Evolutionary conservation across 352 stramenopile genomes (phyloP), one percentile per base, ranked within the genome.

Genomic region (Phytophthora fragariae): DNA sequence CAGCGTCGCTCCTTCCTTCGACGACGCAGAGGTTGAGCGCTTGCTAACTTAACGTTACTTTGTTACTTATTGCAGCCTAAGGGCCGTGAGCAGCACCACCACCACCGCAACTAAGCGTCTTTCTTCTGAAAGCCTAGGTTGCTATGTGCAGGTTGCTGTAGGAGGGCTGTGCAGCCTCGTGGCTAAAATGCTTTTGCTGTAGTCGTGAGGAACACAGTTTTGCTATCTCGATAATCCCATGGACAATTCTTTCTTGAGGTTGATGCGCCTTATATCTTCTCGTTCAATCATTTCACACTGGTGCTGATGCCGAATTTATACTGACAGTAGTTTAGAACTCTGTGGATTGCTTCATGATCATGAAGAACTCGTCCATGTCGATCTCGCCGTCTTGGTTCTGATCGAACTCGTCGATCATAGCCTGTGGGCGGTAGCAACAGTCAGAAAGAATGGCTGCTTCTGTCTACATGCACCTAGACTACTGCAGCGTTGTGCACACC

Each of bases 391-490:
- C 94, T 65, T 98, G 88, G 70, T 98, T 95, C 55, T 96, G 83
- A 65, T 98, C 94, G 57, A 98, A 98, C 80, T 98, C 94, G 57
- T 98, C 94, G 64, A 98, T 98, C 95, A 98, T 98, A 4, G 92
- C 94, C 81, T 97, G 72, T 11, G 3, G 64, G 39, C 14, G 14
- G 14, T 12, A 61, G 27, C 46, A 53, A 47, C 27, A 50, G 9
- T 59, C 29, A 66, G 17, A 15, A 0, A 57, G 9, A 0, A 44
- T 56, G 8, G 17, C 9, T 39, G 11, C 11, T 4, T 46, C 12
- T 11, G 12, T 31, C 12, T 15, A 57, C 8, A 9, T 46, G 61
- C 21, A 27, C 35, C 37, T 44, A 46, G 3, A 7, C 37, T 46
- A 46, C 39, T 44, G 17, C 31, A n/a, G 55, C 10, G 29, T 5